Evolutionary conservation across 176 grass and related monocot genomes (phyloP), one percentile per base, ranked within the genome.

Genomic region (Oryza meridionalis): DNA sequence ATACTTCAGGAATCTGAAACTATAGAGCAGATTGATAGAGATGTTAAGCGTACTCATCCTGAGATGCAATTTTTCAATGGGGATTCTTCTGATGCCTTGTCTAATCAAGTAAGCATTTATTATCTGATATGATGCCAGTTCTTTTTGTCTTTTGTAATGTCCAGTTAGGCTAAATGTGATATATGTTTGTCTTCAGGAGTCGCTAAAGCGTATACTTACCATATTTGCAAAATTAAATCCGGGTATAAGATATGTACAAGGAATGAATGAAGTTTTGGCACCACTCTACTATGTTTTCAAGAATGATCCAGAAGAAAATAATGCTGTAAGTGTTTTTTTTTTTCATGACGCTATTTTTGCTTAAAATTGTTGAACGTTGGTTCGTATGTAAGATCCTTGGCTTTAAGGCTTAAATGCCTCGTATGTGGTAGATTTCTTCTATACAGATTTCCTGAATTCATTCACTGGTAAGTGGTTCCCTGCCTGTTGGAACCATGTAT

Each of bases 221-320:
- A 93, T 98, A 58, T 98, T 98, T 90, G 90, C 96, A 49, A 98
- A 98, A 86, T 77, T 98, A 75, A 98, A 98, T 88, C 96, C 91
- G 16, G 92, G 93, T 73, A 95, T 98, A 88, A 93, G 89, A 95
- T 98, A 98, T 75, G 96, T 98, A 27, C 96, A 98, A 86, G 93
- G 96, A 75, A 98, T 98, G 96, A 95, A 98, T 77, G 96, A 98
- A 91, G 89, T 98, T 78, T 86, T 98, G 81, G 96, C 96, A 69
- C 96, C 89, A 78, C 82, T 98, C 31, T 98, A 87, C 51, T 98
- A 95, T 92, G 89, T 98, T 88, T 92, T 94, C 86, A 98, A 89
- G 87, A 98, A 93, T 63, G 96, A 98, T 37, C 85, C 87, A 53
- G 87, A 98, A 24, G 64, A 79, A 70, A 90, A 59, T 75, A 88